These are phyloP conservation scores for Yamadazyma diospyri DNA, from an alignment of 1,139 yeast species.

Conservation along the genomic window DNA sequence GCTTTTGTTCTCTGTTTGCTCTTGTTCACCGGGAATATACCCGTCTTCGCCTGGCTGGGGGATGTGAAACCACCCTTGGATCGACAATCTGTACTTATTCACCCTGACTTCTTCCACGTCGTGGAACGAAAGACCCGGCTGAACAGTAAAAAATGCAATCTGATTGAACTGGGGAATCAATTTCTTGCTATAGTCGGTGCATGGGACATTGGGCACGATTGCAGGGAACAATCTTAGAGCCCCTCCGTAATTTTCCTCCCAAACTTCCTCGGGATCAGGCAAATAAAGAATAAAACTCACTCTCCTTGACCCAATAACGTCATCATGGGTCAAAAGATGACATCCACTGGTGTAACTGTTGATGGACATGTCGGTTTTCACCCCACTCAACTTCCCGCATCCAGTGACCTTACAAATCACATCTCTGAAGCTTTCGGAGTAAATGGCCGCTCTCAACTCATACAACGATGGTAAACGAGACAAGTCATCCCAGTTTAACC, in stretches of 20 bases:
- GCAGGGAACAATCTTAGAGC: conserved; percentile 85
- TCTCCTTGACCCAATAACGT: conserved; percentile 92
- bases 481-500: conserved; percentile 74
- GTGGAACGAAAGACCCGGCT: conserved; percentile 94
- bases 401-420: conserved; percentile 79
- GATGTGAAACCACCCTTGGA: conserved; percentile 98
- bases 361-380: conserved; percentile 87
- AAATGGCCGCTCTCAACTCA: conserved; percentile 79
- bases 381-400: conserved; percentile 85
- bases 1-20: conserved; percentile 67
- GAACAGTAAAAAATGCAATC: conserved; percentile 91
- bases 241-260: conserved; percentile 93
- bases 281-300: conserved; percentile 89
- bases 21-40: conserved; percentile 74
- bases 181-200: conserved; percentile 65
- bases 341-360: conserved; percentile 92
- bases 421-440: conserved; percentile 80
- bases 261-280: conserved; percentile 84
- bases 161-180: conserved; percentile 94
- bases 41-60: conserved; percentile 94
- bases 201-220: conserved; percentile 84
- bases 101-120: conserved; percentile 96
- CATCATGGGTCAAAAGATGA: conserved; percentile 93
- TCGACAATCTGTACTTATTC: conserved; percentile 82
- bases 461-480: conserved; percentile 69